Base-by-base conservation (phyloP, 768 basidiomycete species). In the Solioccasus polychromus region DNA sequence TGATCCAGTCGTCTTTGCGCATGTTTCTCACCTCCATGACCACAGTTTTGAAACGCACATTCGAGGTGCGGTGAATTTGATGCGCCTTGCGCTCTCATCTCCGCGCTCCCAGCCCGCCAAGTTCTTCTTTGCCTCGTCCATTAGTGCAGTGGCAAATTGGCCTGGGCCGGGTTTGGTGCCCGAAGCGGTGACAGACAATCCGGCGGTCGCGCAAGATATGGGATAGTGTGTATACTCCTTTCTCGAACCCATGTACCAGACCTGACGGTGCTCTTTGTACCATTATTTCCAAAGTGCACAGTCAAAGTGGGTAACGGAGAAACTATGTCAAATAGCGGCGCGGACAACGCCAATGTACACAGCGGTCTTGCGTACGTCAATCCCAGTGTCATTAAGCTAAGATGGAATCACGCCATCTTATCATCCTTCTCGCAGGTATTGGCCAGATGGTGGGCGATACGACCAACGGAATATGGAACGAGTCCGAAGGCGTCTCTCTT, bases 371-470 rank as follows among this genome's bases (percentile, higher is more conserved):
- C 52, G 60, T 63, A 45, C 46, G 55, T 48, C 8, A 15, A 14
- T 26, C 44, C 9, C 14, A 15, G 2, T 11, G n/a, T 26, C 26
- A 20, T 8, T 23, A 22, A 4, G 29, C 39, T 11, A 22, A 20
- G 9, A 19, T 4, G 3, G 26, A 6, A 30, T 23, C 9, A 22
- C 4, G 0, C 4, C 11, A 14, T 19, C 28, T 57, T 23, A 58
- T 4, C 23, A 12, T 15, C 9, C 20, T 8, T 22, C 20, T 42
- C 28, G 46, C 76, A 47, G 61, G 78, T 12, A 76, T 80, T n/a
- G 77, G 79, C 4, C 79, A 80, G 50, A 71, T 80, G 64, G 77
- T 75, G 3, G 78, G 78, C 1, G 77, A 80, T 48, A 70, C 74
- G 19, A 45, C 35, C 31, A 67, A 70, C 34, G 77, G 75, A 7